Percentiles rank a stretch among this genome's conserved stretches.
These are phyloP conservation scores for Micromonas pusilla DNA, from an alignment of 139 green algal species.

Conservation along the genomic window DNA sequence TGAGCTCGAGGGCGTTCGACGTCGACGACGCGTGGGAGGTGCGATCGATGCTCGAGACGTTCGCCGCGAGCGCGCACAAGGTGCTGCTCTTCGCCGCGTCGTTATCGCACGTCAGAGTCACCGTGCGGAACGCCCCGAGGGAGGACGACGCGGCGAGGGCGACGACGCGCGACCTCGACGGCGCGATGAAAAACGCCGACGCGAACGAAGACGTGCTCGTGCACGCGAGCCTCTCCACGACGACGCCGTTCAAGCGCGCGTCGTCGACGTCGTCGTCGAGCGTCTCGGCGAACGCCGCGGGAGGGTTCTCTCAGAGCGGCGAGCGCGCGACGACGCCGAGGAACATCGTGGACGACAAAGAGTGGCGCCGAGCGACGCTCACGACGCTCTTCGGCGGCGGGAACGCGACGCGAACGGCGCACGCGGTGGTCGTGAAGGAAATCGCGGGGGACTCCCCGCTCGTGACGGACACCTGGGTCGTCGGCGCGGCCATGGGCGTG, in stretches of 20 bases:
- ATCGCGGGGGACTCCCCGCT: not conserved
- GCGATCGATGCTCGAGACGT: not conserved
- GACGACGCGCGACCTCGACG: not conserved
- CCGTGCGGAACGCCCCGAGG: not conserved
- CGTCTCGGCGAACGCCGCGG: too few species aligned
- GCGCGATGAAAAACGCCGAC: not conserved
- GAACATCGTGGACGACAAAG: slow-evolving; percentile 20
- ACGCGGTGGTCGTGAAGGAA: not conserved
- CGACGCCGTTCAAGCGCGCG: not conserved
- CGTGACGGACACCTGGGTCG: slow-evolving; percentile 29
- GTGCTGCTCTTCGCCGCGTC: slow-evolving; percentile 30
- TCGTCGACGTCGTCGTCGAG: not conserved
- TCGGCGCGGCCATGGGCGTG: slow-evolving; percentile 23
- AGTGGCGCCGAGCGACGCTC: slow-evolving; percentile 30
- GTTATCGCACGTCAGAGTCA: slow-evolving; percentile 22
- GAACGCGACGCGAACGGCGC: slow-evolving; percentile 16
- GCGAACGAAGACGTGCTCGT: not conserved
- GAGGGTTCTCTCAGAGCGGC: too few species aligned
- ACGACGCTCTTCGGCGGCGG: slow-evolving; percentile 25
- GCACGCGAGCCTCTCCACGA: not conserved
- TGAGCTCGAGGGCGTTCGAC: not conserved
- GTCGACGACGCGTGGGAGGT: not conserved
- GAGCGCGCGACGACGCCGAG: not conserved
- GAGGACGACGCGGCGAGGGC: not conserved
- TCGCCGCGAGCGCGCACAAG: slow-evolving; percentile 13